A percentile compares a stretch with the other conserved stretches of the same genome.
These are phyloP conservation scores for Papiliotrema terrestris DNA, from an alignment of 1,284 basidiomycete genomes.

Conservation along the genomic window DNA sequence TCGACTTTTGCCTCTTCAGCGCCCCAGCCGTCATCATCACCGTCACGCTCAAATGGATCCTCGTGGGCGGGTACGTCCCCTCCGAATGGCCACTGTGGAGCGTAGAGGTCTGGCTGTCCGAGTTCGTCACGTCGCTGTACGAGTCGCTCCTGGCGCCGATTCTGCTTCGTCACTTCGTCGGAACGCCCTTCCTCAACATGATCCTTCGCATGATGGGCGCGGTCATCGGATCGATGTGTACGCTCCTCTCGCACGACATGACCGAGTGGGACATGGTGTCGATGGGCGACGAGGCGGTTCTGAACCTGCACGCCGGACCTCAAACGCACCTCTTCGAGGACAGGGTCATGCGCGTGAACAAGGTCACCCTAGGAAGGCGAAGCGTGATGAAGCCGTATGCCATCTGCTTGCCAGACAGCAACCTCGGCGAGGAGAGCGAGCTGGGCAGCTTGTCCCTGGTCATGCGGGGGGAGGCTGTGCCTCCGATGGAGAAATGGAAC, in stretches of 20 bases:
- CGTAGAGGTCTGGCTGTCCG: conserved; percentile 3
- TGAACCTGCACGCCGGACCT: neutral
- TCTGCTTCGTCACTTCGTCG: neutral
- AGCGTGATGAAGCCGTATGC: conserved; percentile 1
- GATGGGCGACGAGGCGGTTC: conserved; percentile 1
- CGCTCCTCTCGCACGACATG: conserved; percentile 2
- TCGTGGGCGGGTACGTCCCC: neutral
- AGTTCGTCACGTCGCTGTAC: neutral
- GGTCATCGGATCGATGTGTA: neutral
- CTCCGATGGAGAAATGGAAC: conserved; percentile 1
- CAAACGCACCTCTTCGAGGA: conserved; percentile 8
- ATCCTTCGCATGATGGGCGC: neutral
- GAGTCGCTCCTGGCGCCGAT: conserved; percentile 3
- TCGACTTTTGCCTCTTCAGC: conserved; percentile 1
- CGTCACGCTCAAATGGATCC: conserved; percentile 1
- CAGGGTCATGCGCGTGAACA: conserved; percentile 1
- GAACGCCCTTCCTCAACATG: conserved; percentile 1
- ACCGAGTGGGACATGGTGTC: conserved; percentile 6
- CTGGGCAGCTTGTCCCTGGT: neutral
- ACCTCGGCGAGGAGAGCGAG: neutral
- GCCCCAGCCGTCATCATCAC: conserved; percentile 1
- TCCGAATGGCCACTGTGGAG: conserved; percentile 7
- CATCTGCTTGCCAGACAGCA: conserved; percentile 5
- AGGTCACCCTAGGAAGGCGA: neutral
- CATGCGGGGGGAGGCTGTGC: conserved; percentile 5